Evolutionary conservation across 2,329 filamentous ascomycete genomes (phyloP), one percentile per base, ranked within the genome.

Genomic region (Thielaviopsis euricoi): DNA sequence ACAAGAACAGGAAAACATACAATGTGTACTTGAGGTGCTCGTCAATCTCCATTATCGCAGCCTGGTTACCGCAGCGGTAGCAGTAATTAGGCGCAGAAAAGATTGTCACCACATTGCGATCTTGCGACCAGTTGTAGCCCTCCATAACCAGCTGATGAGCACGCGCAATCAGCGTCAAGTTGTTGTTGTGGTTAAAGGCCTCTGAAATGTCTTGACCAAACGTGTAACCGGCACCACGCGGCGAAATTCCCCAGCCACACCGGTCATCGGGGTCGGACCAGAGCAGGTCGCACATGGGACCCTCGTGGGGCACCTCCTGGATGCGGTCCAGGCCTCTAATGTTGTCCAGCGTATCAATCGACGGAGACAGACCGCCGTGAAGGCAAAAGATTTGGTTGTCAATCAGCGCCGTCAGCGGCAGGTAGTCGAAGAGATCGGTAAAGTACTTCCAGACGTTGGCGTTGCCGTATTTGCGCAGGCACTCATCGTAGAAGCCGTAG

Each of bases 1-100:
- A 52, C 12, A 23, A 46, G 19, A 50, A 26, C 17, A 33, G 21
- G 26, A 52, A 29, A 37, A 83, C 89, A 73, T 80, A 96, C 91
- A 98, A 97, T 68, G 93, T 97, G 74, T 97, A 98, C 78, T 98
- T 97, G 69, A 98, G 76, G 71, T 97, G 90, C 75, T 98, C 93
- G 64, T 97, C 93, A 71, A 98, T 98, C 74, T 97, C 93, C 93
- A 98, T 98, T 71, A 98, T 97, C n/a, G 93, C 93, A 59, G 93
- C 93, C 74, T 97, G 93, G 74, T 98, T 98, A 69, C 93, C 93
- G 69, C 93, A 98, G 71, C 93, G 83, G 79, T 98, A 97, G 77
- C 91, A 98, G 78, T 98, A 98, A 72, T 91, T 91, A 62, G 87
- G 87, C 57, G 87, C 87, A 83, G 67, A 96, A 76, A 98, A 98